Base-by-base conservation (phyloP, 1,139 yeast genomes). In the Kodamaea suecica region DNA sequence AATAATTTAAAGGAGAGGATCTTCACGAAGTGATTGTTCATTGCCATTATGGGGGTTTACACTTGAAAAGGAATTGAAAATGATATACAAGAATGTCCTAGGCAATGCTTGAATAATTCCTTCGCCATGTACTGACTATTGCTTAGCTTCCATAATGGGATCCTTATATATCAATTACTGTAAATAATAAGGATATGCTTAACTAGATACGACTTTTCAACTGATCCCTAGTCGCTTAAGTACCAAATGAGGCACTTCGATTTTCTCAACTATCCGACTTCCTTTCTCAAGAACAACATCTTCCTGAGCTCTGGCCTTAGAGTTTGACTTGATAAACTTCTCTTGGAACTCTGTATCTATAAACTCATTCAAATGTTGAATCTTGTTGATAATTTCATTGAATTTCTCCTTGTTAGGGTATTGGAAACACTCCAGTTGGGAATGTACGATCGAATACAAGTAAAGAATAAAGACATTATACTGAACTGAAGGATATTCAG, bases 1-100 rank as follows among this genome's bases (percentile, higher is more conserved):
- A 39, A 44, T 0, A 82, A 84, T 48, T 40, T 78, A 7, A 52
- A 42, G 26, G 66, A 67, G 27, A 49, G 75, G 14, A 12, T 55
- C 10, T 30, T 30, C 4, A 12, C 21, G 6, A 19, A 9, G 21
- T 19, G 9, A 9, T 19, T 6, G 6, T 19, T 19, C n/a, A n/a
- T n/a, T n/a, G n/a, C n/a, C n/a, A n/a, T n/a, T n/a, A n/a, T n/a
- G n/a, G n/a, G n/a, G n/a, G n/a, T n/a, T n/a, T n/a, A n/a, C n/a
- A n/a, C n/a, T n/a, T n/a, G n/a, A n/a, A n/a, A n/a, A n/a, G n/a
- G n/a, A n/a, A n/a, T n/a, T n/a, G n/a, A n/a, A n/a, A n/a, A n/a
- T n/a, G n/a, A n/a, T n/a, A n/a, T n/a, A n/a, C n/a, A n/a, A n/a
- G n/a, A n/a, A n/a, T n/a, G n/a, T n/a, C n/a, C n/a, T n/a, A n/a